These are phyloP conservation scores for Beta lomatogona DNA, from an alignment of 179 eudicot species.

Conservation along the genomic window DNA sequence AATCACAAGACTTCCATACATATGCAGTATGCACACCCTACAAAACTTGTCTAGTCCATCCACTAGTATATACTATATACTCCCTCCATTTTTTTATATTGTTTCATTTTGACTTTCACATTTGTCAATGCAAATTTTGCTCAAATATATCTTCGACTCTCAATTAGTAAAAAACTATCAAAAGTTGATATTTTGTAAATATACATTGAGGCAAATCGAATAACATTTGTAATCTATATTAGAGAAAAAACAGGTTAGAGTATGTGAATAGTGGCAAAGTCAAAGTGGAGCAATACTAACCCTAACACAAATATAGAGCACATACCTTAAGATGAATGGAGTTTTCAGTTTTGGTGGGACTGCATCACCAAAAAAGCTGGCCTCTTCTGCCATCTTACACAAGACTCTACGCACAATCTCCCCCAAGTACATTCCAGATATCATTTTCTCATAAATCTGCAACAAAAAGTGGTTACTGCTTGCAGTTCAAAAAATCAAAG, in stretches of 20 bases:
- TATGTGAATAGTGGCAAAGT: background rate
- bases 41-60: background rate
- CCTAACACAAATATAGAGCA: slow-evolving; percentile 1
- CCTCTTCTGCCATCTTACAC: slow-evolving; percentile 76
- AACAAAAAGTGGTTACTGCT: background rate
- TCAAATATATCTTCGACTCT: too few species aligned
- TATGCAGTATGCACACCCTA: background rate
- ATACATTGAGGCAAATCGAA: too few species aligned
- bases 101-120: too few species aligned
- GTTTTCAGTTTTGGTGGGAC: slow-evolving; percentile 67
- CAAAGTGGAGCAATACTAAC: background rate
- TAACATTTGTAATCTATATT: too few species aligned
- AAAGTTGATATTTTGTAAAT: too few species aligned
- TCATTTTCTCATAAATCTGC: slow-evolving; percentile 88
- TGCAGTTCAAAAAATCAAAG: background rate
- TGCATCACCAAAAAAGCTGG: slow-evolving; percentile 73
- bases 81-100: too few species aligned
- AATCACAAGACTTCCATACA: background rate
- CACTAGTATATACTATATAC: background rate
- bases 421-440: slow-evolving; percentile 94
- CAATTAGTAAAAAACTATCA: too few species aligned
- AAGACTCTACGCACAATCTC: slow-evolving; percentile 88
- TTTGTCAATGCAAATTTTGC: too few species aligned
- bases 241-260: too few species aligned
- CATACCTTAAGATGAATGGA: slow-evolving; percentile 70